These are phyloP conservation scores for Cryphonectria parasitica DNA, from an alignment of 2,329 filamentous ascomycete genomes.

Conservation along the genomic window DNA sequence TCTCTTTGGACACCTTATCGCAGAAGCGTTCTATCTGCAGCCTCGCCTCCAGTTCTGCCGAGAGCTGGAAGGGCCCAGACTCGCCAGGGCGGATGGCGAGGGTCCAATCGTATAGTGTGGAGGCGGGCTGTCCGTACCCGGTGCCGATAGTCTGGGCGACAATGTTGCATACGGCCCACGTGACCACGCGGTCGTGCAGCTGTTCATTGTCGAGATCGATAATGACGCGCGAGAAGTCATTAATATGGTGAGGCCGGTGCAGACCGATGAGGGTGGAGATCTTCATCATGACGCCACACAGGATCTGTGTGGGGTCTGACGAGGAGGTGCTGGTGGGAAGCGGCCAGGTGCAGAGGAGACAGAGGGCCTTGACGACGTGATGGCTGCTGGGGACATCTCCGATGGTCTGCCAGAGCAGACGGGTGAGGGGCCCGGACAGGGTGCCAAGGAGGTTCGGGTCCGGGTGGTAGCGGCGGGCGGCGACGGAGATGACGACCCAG, in stretches of 20 bases:
- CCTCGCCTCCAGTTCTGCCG: conserved; percentile 66
- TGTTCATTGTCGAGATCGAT: conserved; percentile 79
- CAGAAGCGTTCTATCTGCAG: conserved; percentile 75
- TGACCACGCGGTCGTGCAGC: conserved; percentile 75
- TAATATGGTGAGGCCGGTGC: conserved; percentile 78
- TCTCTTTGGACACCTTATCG: conserved; percentile 77
- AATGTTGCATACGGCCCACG: conserved; percentile 85
- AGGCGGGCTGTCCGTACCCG: conserved; percentile 80
- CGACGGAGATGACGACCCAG: conserved; percentile 80
- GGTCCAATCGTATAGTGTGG: conserved; percentile 77
- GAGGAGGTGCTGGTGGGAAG: conserved; percentile 80
- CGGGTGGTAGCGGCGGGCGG: conserved; percentile 69
- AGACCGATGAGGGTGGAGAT: conserved; percentile 82
- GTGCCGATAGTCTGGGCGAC: conserved; percentile 83
- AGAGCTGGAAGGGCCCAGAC: conserved; percentile 61
- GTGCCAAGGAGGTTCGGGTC: conserved; percentile 69
- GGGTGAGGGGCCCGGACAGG: conserved; percentile 69
- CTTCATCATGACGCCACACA: conserved; percentile 86
- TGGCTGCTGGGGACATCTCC: conserved; percentile 78
- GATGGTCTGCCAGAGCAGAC: conserved; percentile 77
- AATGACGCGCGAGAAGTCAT: conserved; percentile 79
- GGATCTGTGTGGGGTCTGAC: conserved; percentile 79
- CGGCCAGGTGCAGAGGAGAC: conserved; percentile 80
- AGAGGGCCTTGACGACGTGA: conserved; percentile 80
- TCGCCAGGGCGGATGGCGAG: conserved; percentile 64